These are phyloP conservation scores for Xylona heveae DNA, from an alignment of 495 filamentous ascomycete genomes.

Conservation along the genomic window DNA sequence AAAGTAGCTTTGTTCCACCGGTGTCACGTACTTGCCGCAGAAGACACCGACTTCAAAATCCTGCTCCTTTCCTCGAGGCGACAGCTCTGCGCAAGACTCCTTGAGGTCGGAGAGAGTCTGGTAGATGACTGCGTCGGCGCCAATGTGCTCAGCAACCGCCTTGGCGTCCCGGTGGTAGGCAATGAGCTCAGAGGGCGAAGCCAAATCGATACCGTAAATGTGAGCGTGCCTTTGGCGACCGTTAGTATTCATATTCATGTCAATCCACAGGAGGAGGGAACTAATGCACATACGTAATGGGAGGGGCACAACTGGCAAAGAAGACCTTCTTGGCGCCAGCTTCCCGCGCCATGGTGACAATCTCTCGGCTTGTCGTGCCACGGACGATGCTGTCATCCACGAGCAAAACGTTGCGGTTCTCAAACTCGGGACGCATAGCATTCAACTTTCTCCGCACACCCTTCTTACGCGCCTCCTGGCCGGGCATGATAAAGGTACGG, in stretches of 20 bases:
- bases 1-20: constrained; percentile 68
- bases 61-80: constrained; percentile 29
- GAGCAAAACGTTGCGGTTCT: constrained; percentile 61
- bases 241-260: no score
- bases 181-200: constrained; percentile 62
- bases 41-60: constrained; percentile 93
- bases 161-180: constrained; percentile 51
- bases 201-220: constrained; percentile 82
- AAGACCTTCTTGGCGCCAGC: constrained; percentile 79
- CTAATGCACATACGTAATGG: constrained; percentile 40
- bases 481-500: constrained; percentile 90
- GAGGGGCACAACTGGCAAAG: constrained; percentile 74
- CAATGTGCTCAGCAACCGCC: constrained; percentile 60
- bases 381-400: constrained; percentile 90
- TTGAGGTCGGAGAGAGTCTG: constrained; percentile 72
- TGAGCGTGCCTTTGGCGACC: constrained; percentile 29
- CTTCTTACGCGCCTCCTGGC: constrained; percentile 64
- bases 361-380: constrained; percentile 79
- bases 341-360: constrained; percentile 83
- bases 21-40: constrained; percentile 76
- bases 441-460: constrained; percentile 60
- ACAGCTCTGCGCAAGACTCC: constrained; percentile 53
- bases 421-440: constrained; percentile 73
- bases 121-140: constrained; percentile 82
- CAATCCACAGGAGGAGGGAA: no score